A percentile compares a stretch with the other conserved stretches of the same genome.
Evolutionary conservation across 805 yeast species (phyloP).

Genomic region (Candida dendrica): DNA sequence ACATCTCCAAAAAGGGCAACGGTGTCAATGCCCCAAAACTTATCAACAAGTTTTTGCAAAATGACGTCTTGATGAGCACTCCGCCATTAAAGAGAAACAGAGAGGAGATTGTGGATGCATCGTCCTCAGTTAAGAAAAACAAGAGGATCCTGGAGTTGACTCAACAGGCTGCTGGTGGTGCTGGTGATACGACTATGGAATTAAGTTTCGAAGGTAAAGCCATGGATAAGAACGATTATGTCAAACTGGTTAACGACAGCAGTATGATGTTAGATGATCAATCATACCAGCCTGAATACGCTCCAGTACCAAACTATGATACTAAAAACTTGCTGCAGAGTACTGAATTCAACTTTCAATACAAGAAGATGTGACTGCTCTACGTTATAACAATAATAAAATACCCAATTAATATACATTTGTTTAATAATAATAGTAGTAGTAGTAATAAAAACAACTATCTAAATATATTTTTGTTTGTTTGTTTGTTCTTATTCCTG

Average conservation of each 20-base stretch:
- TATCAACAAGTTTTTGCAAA: conserved; percentile 4
- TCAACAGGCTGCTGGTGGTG: conserved; percentile 5
- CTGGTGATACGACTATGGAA: conserved; percentile 27
- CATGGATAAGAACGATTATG: conserved; percentile 33
- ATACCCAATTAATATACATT: too few species aligned
- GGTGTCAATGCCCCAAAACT: conserved; percentile 4
- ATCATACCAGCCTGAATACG: conserved; percentile 4
- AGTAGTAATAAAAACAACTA: too few species aligned
- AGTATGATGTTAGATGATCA: conserved; percentile 26
- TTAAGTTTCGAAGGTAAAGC: conserved; percentile 40
- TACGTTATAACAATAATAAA: too few species aligned
- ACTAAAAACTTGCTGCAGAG: conserved; percentile 18
- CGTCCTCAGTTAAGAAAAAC: conserved; percentile 19
- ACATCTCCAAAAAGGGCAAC: conserved; percentile 6
- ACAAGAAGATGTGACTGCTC: conserved; percentile 4
- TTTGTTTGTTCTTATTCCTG: too few species aligned
- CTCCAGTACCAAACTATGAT: conserved; percentile 8
- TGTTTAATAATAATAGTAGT: too few species aligned
- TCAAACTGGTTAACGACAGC: conserved; percentile 32
- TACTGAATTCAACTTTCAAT: conserved; percentile 15
- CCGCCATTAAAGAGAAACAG: conserved; percentile 22
- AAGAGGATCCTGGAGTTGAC: conserved; percentile 12
- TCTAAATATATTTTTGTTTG: too few species aligned
- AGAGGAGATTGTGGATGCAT: conserved; percentile 18
- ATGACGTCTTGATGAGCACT: conserved; percentile 2